These are phyloP conservation scores for Neonectria ditissima DNA, from an alignment of 2,329 filamentous ascomycete genomes.

Conservation along the genomic window DNA sequence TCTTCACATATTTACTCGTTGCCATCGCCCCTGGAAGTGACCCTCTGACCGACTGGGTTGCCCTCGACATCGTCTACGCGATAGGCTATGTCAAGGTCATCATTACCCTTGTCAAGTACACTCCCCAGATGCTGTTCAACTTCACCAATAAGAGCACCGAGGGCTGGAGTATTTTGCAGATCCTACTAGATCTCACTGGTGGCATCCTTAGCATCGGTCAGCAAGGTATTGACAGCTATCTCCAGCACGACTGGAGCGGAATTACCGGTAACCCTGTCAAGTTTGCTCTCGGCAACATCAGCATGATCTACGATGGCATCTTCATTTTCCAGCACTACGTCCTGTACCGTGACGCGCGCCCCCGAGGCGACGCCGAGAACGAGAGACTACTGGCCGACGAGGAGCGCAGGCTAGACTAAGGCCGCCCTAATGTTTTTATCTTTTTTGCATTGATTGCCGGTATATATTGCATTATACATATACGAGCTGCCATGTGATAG, in stretches of 20 bases:
- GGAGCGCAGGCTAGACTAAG: constrained; percentile 43
- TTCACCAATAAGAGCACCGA: constrained; percentile 85
- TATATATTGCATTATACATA: neutral
- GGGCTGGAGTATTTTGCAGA: constrained; percentile 89
- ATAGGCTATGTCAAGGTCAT: constrained; percentile 90
- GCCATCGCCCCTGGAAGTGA: constrained; percentile 52
- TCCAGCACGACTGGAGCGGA: constrained; percentile 89
- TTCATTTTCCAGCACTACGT: constrained; percentile 93
- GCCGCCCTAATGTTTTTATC: neutral
- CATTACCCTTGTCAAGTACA: constrained; percentile 92
- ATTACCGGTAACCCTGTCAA: constrained; percentile 94
- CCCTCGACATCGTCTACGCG: constrained; percentile 73
- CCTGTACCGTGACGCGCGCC: constrained; percentile 65
- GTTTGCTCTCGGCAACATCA: constrained; percentile 85
- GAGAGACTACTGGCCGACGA: constrained; percentile 47
- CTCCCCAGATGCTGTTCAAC: constrained; percentile 87
- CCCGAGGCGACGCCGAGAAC: constrained; percentile 33
- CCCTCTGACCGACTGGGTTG: constrained; percentile 65
- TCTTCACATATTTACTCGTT: constrained; percentile 61
- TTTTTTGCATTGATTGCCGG: constrained; percentile 1
- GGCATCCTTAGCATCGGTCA: constrained; percentile 86
- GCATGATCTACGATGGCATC: constrained; percentile 85
- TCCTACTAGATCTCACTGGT: constrained; percentile 85
- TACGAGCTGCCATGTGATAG: constrained; percentile 8
- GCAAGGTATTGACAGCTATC: constrained; percentile 84